Evolutionary conservation across 1,284 basidiomycete genomes (phyloP).

Genomic region (Earliella scabrosa): DNA sequence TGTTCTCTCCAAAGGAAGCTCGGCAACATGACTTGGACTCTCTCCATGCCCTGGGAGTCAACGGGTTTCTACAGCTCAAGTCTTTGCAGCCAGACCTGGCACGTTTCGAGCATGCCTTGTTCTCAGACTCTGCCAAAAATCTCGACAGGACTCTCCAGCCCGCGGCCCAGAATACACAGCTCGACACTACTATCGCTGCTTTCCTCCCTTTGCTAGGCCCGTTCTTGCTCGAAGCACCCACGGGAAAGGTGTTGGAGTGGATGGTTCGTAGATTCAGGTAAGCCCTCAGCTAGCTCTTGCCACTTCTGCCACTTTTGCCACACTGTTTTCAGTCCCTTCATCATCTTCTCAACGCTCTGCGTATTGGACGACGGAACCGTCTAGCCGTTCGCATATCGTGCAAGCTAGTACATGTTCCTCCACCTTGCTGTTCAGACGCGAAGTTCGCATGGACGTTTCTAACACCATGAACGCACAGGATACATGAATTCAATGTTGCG

Average conservation of each 20-base stretch:
- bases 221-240: slow-evolving; percentile 82
- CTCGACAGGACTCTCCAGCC: slow-evolving; percentile 86
- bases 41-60: slow-evolving; percentile 82
- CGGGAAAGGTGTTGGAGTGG: slow-evolving; percentile 95
- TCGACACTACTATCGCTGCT: slow-evolving; percentile 64
- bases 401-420: too few species aligned
- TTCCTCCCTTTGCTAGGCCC: slow-evolving; percentile 80
- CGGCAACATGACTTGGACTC: slow-evolving; percentile 87
- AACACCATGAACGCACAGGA: slow-evolving; percentile 61
- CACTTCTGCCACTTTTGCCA: too few species aligned
- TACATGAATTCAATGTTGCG: slow-evolving; percentile 93
- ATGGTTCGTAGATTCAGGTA: slow-evolving; percentile 92
- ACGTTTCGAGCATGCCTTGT: slow-evolving; percentile 78
- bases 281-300: too few species aligned
- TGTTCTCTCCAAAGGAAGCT: slow-evolving; percentile 85
- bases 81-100: slow-evolving; percentile 66
- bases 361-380: too few species aligned
- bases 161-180: slow-evolving; percentile 61
- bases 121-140: slow-evolving; percentile 79
- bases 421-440: too few species aligned
- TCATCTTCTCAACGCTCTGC: too few species aligned
- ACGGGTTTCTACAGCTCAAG: slow-evolving; percentile 82
- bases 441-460: too few species aligned
- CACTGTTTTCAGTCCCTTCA: too few species aligned
- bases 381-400: too few species aligned